A percentile compares a stretch with the other conserved stretches of the same genome.
Conservation (phyloP, 2,329 filamentous ascomycete species). For the Phialophora expanda region DNA sequence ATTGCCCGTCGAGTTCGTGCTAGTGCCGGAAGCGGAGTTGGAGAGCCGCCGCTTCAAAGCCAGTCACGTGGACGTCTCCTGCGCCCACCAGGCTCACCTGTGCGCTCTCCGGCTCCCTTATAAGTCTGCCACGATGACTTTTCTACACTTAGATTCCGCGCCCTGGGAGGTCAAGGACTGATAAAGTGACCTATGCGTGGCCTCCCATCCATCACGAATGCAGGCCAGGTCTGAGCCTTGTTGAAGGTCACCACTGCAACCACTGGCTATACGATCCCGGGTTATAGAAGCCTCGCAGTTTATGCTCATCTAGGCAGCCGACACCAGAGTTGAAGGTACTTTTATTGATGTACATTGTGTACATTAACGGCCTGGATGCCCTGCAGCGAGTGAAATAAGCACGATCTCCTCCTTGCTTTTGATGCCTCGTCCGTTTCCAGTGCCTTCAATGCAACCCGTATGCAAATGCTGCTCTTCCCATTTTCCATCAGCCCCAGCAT, state of each 20-base stretch:
- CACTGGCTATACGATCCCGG: too few species aligned
- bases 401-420: conserved; percentile 12
- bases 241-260: too few species aligned
- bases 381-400: not conserved
- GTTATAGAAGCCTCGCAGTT: not conserved
- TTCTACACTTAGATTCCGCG: too few species aligned
- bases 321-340: conserved; percentile 14
- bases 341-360: conserved; percentile 18
- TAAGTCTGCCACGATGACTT: too few species aligned
- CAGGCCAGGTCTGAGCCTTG: too few species aligned
- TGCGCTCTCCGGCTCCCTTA: too few species aligned
- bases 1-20: not conserved
- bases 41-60: not conserved
- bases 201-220: too few species aligned
- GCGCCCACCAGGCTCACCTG: not conserved
- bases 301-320: not conserved
- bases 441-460: conserved; percentile 3
- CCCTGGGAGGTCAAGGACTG: too few species aligned
- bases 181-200: too few species aligned
- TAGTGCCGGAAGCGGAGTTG: too few species aligned
- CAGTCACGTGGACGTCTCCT: not conserved
- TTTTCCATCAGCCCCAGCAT: conserved; percentile 3
- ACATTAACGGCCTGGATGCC: conserved; percentile 6
- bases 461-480: conserved; percentile 2
- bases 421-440: conserved; percentile 5